Conservation (phyloP, 805 yeast genomes). For the Saccharomycopsis oosterbeekiorum region DNA sequence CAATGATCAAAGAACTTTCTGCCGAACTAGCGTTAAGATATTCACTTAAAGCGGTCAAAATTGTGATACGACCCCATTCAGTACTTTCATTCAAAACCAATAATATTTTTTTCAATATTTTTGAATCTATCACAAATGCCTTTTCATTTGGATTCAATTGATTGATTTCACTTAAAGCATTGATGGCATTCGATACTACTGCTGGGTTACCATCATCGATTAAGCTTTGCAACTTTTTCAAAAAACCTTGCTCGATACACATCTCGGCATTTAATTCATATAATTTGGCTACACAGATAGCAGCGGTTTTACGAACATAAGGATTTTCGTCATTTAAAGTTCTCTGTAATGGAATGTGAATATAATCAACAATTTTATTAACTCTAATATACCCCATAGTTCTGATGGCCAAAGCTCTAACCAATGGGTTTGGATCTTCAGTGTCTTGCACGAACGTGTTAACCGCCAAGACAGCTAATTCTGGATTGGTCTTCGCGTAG, state of each 20-base stretch:
- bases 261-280: slow-evolving; percentile 74
- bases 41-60: slow-evolving; percentile 70
- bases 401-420: slow-evolving; percentile 90
- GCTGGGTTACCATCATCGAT: slow-evolving; percentile 87
- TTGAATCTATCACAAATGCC: slow-evolving; percentile 33
- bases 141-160: slow-evolving; percentile 49
- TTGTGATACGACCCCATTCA: slow-evolving; percentile 96
- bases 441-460: slow-evolving; percentile 93
- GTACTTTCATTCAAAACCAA: slow-evolving; percentile 92
- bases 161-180: slow-evolving; percentile 75
- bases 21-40: slow-evolving; percentile 44
- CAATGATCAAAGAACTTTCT: slow-evolving; percentile 80
- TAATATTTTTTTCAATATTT: slow-evolving; percentile 46
- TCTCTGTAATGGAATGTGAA: slow-evolving; percentile 79
- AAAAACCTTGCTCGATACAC: slow-evolving; percentile 81
- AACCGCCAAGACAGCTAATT: slow-evolving; percentile 88
- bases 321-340: slow-evolving; percentile 91
- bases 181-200: slow-evolving; percentile 93
- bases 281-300: slow-evolving; percentile 90
- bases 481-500: slow-evolving; percentile 95
- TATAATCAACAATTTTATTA: slow-evolving; percentile 88
- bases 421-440: slow-evolving; percentile 93
- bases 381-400: slow-evolving; percentile 99
- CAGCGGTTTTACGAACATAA: slow-evolving; percentile 95
- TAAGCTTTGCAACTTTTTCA: slow-evolving; percentile 54